These are phyloP conservation scores for Herpetospermum pedunculosum DNA, from an alignment of 306 rosid species.

Conservation along the genomic window DNA sequence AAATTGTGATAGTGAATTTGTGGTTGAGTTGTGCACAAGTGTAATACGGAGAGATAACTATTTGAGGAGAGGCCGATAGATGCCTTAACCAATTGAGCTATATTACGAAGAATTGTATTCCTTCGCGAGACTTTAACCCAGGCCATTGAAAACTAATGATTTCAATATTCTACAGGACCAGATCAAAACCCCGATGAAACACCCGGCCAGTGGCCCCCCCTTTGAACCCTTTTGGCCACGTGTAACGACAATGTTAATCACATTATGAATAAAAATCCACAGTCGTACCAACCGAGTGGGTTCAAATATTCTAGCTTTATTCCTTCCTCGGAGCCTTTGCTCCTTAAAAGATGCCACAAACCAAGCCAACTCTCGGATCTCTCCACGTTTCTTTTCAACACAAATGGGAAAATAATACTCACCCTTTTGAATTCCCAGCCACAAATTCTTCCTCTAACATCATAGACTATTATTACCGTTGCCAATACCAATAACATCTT, in stretches of 20 bases:
- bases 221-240: slow-evolving; percentile 12
- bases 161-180: no score
- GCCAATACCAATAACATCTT: slow-evolving; percentile 2
- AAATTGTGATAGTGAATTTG: no score
- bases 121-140: no score
- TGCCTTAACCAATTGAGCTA: no score
- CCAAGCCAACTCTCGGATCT: slow-evolving; percentile 8
- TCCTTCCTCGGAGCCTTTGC: slow-evolving; percentile 6
- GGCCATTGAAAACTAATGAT: no score
- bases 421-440: neutral
- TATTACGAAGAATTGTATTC: no score
- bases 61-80: no score
- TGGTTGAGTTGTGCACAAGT: no score
- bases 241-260: slow-evolving; percentile 31
- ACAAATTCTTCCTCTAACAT: neutral
- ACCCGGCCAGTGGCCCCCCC: neutral
- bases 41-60: no score
- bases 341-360: slow-evolving; percentile 7
- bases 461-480: neutral
- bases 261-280: slow-evolving; percentile 27
- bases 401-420: neutral
- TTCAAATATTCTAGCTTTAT: slow-evolving; percentile 18
- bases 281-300: slow-evolving; percentile 36
- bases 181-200: neutral
- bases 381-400: slow-evolving; percentile 3